Evolutionary conservation across 768 basidiomycete genomes (phyloP), one percentile per base, ranked within the genome.

Genomic region (Boletus rex-veris): DNA sequence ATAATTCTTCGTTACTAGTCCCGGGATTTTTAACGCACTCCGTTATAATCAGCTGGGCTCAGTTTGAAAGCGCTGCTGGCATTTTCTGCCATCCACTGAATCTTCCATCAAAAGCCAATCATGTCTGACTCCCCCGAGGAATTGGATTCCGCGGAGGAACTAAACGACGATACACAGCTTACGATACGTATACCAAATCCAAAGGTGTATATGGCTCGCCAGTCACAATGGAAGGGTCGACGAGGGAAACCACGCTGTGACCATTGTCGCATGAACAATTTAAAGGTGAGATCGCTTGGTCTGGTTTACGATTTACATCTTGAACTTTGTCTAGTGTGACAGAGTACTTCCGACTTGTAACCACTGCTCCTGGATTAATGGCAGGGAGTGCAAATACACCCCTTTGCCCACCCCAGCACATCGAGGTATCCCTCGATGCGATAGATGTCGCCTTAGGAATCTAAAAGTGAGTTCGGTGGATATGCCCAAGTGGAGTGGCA

Each of bases 161-260:
- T 64, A 52, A 70, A 71, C 53, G 80, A 78, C 66, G 80, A 81
- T 64, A 73, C 73, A 45, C 80, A 79, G 55, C 74, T 85, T 59
- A 84, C 78, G 44, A 84, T 86, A 61, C 76, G 80, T 54, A 86
- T 86, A 59, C 84, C 85, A 3, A 85, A 84, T 62, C 80, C 82
- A 35, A 83, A 81, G 72, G 75, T 81, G 48, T 85, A 80, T 68
- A 79, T 82, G 80, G 82, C 79, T 63, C 82, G 80, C 55, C 84
- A 83, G 66, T 87, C 85, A 39, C 82, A 83, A 52, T 88, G 86
- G 86, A 85, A 86, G 58, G 85, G 85, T 53, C 79, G 84, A 54
- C 77, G 86, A 71, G 86, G 86, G 48, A 88, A 88, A 64, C 85
- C 86, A 59, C 77, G 86, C 45, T 88, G 86, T 62, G 86, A 88